Evolutionary conservation across 1,284 basidiomycete species (phyloP).

Genomic region (Cutaneotrichosporon curvatum): DNA sequence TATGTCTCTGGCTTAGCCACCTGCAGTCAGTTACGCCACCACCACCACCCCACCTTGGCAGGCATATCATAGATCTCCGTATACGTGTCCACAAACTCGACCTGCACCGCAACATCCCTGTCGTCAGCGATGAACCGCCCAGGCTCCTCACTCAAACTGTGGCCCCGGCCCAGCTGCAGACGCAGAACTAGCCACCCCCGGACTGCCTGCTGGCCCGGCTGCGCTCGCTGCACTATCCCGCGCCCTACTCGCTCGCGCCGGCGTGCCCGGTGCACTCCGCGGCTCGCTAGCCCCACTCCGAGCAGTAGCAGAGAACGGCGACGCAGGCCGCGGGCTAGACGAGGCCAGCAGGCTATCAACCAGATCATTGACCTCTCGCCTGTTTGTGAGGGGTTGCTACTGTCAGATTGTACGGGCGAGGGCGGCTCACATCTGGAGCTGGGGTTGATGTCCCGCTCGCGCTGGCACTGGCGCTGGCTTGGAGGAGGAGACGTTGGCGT

Average conservation of each 20-base stretch:
- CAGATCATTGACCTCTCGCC: constrained; percentile 61
- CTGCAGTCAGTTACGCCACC: neutral
- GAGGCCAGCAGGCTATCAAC: constrained; percentile 56
- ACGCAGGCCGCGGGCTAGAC: constrained; percentile 9
- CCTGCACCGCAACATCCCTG: constrained; percentile 15
- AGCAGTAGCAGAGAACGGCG: constrained; percentile 3
- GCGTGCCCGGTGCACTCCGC: no score
- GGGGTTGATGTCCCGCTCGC: neutral
- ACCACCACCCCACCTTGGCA: constrained; percentile 55
- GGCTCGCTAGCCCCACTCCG: no score
- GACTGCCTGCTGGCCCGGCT: no score
- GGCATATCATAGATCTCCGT: constrained; percentile 85
- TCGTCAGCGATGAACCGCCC: no score
- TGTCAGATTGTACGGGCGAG: neutral
- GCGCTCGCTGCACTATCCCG: no score
- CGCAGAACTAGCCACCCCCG: no score
- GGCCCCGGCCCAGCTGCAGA: no score
- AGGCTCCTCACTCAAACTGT: neutral
- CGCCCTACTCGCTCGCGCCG: no score
- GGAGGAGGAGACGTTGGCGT: constrained; percentile 30
- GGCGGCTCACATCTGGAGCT: neutral
- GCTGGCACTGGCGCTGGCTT: constrained; percentile 14
- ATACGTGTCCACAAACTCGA: constrained; percentile 76
- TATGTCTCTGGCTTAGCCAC: constrained; percentile 53
- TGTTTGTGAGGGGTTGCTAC: constrained; percentile 18